Percentiles rank a stretch among this genome's conserved stretches.
Evolutionary conservation across 176 grass and related monocot species (phyloP).

Genomic region (Oryza punctata): DNA sequence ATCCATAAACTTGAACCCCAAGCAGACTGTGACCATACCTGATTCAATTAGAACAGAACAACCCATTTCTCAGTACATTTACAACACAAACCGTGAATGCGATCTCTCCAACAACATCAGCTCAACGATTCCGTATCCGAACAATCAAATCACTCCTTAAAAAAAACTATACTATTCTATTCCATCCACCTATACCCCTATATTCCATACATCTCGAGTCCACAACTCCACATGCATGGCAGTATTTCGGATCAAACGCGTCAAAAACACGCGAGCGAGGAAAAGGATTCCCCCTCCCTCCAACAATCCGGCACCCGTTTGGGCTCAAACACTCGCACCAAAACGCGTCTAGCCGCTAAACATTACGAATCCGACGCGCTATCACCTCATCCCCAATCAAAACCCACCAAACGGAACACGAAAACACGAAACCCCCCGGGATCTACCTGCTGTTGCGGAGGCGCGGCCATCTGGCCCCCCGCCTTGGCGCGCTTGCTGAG

Average conservation of each 20-base stretch:
- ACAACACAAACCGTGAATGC: neutral
- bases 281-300: neutral
- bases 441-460: slow-evolving; percentile 44
- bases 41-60: neutral
- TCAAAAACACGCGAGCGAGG: neutral
- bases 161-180: neutral
- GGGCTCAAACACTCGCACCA: neutral
- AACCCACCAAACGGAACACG: neutral
- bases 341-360: neutral
- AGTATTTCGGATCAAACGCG: neutral
- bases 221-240: neutral
- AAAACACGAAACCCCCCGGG: neutral
- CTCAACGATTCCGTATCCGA: neutral
- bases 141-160: neutral
- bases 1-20: neutral
- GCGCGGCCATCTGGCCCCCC: neutral
- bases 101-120: neutral
- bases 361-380: neutral
- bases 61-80: neutral
- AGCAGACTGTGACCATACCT: neutral
- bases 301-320: neutral
- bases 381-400: neutral
- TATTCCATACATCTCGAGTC: neutral
- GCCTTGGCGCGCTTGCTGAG: slow-evolving; percentile 49
- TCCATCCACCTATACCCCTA: neutral